phyloP scores from a whole-genome alignment of 2,329 filamentous ascomycete species.

The Talaromyces sp. region DNA sequence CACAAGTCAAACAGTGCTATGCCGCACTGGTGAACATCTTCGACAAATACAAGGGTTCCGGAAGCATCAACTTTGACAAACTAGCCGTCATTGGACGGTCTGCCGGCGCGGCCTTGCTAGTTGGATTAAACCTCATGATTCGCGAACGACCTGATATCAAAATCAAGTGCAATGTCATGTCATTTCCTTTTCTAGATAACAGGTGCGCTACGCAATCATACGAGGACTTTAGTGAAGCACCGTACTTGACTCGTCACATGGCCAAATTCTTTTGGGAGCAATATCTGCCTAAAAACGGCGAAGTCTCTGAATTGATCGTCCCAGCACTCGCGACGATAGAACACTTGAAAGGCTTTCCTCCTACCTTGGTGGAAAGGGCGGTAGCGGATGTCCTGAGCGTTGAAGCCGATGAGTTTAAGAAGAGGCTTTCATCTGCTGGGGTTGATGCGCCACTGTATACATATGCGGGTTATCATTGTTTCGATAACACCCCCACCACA shows the following conservation, averaged over 20 bases:
- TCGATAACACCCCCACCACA: too few species aligned
- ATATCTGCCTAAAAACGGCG: not conserved
- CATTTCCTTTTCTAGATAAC: not conserved
- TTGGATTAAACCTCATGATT: not conserved
- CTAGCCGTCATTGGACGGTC: not conserved
- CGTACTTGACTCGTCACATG: not conserved
- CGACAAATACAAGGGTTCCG: not conserved
- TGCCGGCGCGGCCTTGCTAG: not conserved
- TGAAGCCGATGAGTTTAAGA: not conserved
- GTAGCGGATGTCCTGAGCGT: not conserved
- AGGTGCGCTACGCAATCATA: not conserved
- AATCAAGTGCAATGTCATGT: not conserved
- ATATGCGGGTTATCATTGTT: too few species aligned
- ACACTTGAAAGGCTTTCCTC: not conserved
- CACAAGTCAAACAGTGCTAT: not conserved
- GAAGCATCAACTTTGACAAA: not conserved
- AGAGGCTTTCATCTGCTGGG: not conserved
- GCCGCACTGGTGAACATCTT: not conserved
- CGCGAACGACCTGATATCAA: not conserved
- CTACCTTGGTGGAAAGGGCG: not conserved
- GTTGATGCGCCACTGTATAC: not conserved
- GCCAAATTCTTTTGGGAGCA: not conserved
- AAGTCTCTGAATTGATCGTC: not conserved
- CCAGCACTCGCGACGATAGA: not conserved
- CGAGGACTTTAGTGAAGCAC: not conserved